Conservation (phyloP, 306 rosid species). For the Spatholobus suberectus region DNA sequence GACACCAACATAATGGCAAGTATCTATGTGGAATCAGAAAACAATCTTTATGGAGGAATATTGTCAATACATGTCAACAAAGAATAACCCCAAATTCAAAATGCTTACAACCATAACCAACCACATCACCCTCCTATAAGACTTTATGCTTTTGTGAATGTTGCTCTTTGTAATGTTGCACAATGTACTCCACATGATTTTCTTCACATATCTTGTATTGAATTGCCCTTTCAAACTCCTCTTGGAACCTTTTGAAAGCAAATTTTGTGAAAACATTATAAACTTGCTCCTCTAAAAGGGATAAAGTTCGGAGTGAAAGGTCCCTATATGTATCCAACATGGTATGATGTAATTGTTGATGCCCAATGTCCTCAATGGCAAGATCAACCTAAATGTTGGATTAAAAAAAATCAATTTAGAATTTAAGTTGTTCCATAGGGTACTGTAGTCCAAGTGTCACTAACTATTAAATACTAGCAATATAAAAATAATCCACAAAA, state of each 20-base stretch:
- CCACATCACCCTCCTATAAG: not conserved
- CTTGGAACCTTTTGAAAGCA: not conserved
- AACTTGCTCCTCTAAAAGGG: not conserved
- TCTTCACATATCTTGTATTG: not conserved
- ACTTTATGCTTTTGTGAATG: not conserved
- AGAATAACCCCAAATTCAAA: not conserved
- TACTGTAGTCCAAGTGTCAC: too few species aligned
- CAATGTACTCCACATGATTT: not conserved
- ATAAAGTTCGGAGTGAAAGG: not conserved
- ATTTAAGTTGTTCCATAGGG: too few species aligned
- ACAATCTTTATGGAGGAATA: not conserved
- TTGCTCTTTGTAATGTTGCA: not conserved
- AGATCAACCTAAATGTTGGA: too few species aligned
- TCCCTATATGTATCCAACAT: not conserved
- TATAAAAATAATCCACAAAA: too few species aligned
- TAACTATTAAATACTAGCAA: too few species aligned
- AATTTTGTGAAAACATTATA: not conserved
- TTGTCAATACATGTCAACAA: not conserved
- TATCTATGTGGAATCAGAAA: not conserved
- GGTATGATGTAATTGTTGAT: not conserved
- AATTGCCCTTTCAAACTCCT: conserved; percentile 8
- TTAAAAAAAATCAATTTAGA: too few species aligned
- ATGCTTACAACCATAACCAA: not conserved
- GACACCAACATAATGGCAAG: not conserved
- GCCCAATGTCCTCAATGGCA: not conserved